Percentiles rank a stretch among this genome's conserved stretches.
Conservation (phyloP, 1,284 basidiomycete species). For the Tetrapyrgos nigripes region DNA sequence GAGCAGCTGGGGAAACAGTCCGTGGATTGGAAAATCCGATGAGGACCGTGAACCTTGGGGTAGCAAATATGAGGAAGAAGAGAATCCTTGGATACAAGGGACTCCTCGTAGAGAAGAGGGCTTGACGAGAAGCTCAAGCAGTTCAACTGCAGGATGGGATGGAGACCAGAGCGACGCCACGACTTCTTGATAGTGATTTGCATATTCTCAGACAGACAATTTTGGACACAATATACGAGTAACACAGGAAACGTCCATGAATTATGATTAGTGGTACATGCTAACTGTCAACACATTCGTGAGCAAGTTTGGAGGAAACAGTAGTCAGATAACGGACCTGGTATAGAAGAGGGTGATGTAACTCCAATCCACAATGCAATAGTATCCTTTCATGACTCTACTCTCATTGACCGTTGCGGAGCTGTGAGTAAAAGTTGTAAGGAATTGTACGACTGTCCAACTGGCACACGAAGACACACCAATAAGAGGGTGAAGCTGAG, state of each 20-base stretch:
- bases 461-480: slow-evolving; percentile 51
- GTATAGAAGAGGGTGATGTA: neutral
- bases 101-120: slow-evolving; percentile 2
- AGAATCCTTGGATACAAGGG: neutral
- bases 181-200: slow-evolving; percentile 17
- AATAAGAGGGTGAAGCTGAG: slow-evolving; percentile 89
- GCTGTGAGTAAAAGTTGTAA: neutral
- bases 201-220: neutral
- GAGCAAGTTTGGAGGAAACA: neutral
- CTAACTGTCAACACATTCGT: neutral
- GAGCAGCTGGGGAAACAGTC: neutral
- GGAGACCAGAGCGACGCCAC: slow-evolving; percentile 46
- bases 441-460: neutral
- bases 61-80: slow-evolving; percentile 9
- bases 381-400: neutral
- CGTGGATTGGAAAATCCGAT: neutral
- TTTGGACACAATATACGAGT: neutral
- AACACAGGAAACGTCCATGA: neutral
- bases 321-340: neutral
- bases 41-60: neutral
- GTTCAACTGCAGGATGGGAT: slow-evolving; percentile 47
- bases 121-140: slow-evolving; percentile 24
- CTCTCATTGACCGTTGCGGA: neutral
- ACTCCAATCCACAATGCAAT: neutral
- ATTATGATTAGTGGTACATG: neutral